These are phyloP conservation scores for Prunus yedoensis DNA, from an alignment of 331 rosid genomes.

Conservation along the genomic window DNA sequence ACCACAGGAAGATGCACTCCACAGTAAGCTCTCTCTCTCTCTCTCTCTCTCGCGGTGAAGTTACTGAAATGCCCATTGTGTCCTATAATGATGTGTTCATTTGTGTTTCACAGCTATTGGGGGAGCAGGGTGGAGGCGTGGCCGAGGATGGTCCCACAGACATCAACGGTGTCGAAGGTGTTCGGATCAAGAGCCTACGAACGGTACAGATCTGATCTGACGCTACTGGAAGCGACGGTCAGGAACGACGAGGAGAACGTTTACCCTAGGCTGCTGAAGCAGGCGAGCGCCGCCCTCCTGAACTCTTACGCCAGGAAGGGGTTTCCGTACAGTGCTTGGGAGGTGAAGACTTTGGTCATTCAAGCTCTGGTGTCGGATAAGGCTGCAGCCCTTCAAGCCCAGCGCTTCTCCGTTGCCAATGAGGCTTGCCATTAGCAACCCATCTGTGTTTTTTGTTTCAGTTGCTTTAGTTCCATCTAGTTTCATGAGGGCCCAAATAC, in stretches of 20 bases:
- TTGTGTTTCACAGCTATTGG: slow-evolving; percentile 54
- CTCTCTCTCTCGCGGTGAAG: background rate
- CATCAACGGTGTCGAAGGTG: slow-evolving; percentile 69
- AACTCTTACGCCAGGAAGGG: slow-evolving; percentile 71
- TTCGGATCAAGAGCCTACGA: slow-evolving; percentile 75
- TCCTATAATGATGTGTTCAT: background rate
- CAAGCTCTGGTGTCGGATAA: slow-evolving; percentile 61
- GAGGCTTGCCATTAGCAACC: slow-evolving; percentile 39
- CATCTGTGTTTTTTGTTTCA: too few relatives aligned
- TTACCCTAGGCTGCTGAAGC: slow-evolving; percentile 61
- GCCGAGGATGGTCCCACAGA: slow-evolving; percentile 89
- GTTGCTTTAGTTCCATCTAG: background rate
- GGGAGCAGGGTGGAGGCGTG: slow-evolving; percentile 69
- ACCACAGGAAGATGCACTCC: slow-evolving; percentile 78
- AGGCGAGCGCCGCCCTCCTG: slow-evolving; percentile 68
- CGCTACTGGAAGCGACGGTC: slow-evolving; percentile 62
- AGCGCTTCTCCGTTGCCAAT: slow-evolving; percentile 57
- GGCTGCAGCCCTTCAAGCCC: slow-evolving; percentile 60
- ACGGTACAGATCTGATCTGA: slow-evolving; percentile 73
- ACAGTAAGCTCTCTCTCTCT: slow-evolving; percentile 39
- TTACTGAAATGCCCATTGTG: background rate
- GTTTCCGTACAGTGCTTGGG: slow-evolving; percentile 74
- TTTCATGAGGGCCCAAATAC: background rate
- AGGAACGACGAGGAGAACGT: slow-evolving; percentile 52
- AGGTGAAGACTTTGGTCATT: slow-evolving; percentile 77